Base-by-base conservation (phyloP, 768 basidiomycete species). In the Pulveroboletus ravenelii region DNA sequence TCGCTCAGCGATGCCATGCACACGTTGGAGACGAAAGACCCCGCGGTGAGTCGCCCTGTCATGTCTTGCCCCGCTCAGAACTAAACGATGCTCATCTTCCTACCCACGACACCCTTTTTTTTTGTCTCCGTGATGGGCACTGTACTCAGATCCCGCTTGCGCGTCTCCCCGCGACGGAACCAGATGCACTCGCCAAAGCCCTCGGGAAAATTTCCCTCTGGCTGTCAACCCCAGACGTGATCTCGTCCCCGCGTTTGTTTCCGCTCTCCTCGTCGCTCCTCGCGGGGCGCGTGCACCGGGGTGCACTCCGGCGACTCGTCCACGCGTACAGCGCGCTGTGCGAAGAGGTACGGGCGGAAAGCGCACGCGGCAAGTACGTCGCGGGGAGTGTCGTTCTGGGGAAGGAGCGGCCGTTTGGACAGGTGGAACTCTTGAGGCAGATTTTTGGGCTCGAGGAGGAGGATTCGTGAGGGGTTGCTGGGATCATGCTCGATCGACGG, bases 371-470 rank as follows among this genome's bases (percentile, higher is more conserved):
- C 5, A 78, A 76, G 65, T 99, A 97, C 62, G 93, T 97, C 70
- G 94, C 93, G n/a, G 89, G 84, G 14, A 78, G 83, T 52, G 93
- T 93, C 18, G 65, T 95, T 50, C 68, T 95, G 35, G 87, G 92
- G 13, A 82, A 85, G 54, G 85, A 89, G 70, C 69, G 89, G 66
- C 89, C 89, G 17, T 92, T 91, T 70, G 90, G 89, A 45, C 85
- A 87, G 63, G 77, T 83, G 27, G 78, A 79, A 61, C 66, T 87
- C 57, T 65, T 92, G 56, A 80, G 79, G 74, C 87, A 90, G 69
- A 85, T 92, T 34, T 84, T 87, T 62, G 89, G 89, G 29, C 66
- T 90, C 17, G 77, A 84, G 55, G 79, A 78, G 47, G 68, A 63
- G 20, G 20, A 23, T 23, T 23, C 20, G 20, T 23, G 20, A 23